Evolutionary conservation across 1,284 basidiomycete genomes (phyloP).

Genomic region (Fomes fomentarius): DNA sequence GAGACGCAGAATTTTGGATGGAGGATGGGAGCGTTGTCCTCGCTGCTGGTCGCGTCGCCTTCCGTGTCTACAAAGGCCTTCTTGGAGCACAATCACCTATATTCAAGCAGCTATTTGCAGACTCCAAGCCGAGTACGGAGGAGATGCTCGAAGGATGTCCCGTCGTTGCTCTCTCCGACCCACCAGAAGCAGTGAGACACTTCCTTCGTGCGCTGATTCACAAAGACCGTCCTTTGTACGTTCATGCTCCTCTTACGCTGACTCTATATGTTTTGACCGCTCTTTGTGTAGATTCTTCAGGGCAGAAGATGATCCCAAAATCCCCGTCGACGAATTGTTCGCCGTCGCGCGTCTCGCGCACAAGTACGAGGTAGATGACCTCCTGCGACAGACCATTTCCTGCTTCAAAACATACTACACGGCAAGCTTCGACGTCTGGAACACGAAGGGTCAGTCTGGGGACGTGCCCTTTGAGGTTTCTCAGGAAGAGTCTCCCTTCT

Average conservation of each 20-base stretch:
- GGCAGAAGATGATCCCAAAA: background rate
- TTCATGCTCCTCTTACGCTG: background rate
- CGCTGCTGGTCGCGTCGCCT: conserved; percentile 6
- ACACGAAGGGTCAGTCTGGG: background rate
- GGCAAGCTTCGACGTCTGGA: background rate
- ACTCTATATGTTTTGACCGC: background rate
- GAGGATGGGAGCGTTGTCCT: conserved; percentile 26
- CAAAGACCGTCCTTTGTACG: background rate
- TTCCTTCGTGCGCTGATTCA: conserved; percentile 4
- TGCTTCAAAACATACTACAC: conserved; percentile 1
- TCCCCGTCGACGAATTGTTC: background rate
- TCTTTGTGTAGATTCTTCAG: background rate
- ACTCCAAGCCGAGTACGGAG: conserved; percentile 15
- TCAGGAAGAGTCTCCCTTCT: background rate
- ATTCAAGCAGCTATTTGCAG: conserved; percentile 17
- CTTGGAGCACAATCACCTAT: conserved; percentile 20
- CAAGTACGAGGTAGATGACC: conserved; percentile 8
- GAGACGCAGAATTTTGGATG: conserved; percentile 9
- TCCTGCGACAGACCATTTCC: background rate
- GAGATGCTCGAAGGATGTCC: conserved; percentile 14
- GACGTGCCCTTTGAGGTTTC: background rate
- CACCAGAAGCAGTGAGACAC: background rate
- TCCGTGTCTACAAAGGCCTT: conserved; percentile 19
- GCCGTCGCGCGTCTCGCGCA: conserved; percentile 1
- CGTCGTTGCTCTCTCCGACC: conserved; percentile 14